Percentiles rank a stretch among this genome's conserved stretches.
Conservation (phyloP, 2,329 filamentous ascomycete species). For the Fusarium multiceps region DNA sequence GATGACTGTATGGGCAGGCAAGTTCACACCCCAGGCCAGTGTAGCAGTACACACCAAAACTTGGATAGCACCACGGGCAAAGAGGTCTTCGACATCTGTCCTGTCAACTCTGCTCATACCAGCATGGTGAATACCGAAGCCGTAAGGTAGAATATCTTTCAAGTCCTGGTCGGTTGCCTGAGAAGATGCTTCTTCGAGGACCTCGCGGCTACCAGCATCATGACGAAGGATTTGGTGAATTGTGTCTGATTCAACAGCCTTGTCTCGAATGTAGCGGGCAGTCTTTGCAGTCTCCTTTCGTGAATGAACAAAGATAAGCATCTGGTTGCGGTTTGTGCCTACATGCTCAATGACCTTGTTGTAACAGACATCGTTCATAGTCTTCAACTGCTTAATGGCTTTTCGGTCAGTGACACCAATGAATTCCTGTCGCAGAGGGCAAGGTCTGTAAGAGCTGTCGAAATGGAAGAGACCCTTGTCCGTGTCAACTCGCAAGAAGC, state of each 20-base stretch:
- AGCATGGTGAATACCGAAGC: constrained; percentile 97
- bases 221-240: constrained; percentile 95
- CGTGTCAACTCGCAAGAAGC: constrained; percentile 90
- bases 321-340: constrained; percentile 91
- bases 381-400: constrained; percentile 98
- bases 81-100: constrained; percentile 93
- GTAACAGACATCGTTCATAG: constrained; percentile 99
- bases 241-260: constrained; percentile 95
- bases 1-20: constrained; percentile 97
- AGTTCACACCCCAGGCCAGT: constrained; percentile 98
- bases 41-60: constrained; percentile 97
- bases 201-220: constrained; percentile 90
- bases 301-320: constrained; percentile 99
- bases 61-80: constrained; percentile 89
- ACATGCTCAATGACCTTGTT: constrained; percentile 97
- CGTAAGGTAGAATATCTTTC: constrained; percentile 94
- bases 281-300: constrained; percentile 98
- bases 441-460: constrained; percentile 92
- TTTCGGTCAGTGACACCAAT: constrained; percentile 98
- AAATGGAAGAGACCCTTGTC: constrained; percentile 94
- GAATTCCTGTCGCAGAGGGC: constrained; percentile 95
- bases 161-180: constrained; percentile 86
- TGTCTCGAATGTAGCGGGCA: constrained; percentile 94
- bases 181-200: constrained; percentile 85
- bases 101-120: constrained; percentile 97